phyloP scores from a whole-genome alignment of 495 filamentous ascomycete genomes.

The Aspergillus campestris region DNA sequence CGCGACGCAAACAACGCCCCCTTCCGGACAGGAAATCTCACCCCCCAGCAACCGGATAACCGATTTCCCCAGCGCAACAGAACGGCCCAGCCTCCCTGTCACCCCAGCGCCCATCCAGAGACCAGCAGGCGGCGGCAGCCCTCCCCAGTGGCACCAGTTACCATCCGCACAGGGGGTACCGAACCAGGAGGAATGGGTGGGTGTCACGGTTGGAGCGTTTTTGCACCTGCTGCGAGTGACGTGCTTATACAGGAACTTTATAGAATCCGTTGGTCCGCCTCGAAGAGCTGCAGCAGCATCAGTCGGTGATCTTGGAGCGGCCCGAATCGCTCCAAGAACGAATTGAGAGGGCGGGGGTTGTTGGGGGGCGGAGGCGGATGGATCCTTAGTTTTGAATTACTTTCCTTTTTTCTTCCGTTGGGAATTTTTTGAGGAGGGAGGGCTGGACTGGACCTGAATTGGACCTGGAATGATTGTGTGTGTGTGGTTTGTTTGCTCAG shows the following conservation, averaged over 20 bases:
- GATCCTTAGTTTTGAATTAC: slow-evolving; percentile 2
- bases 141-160: slow-evolving; percentile 42
- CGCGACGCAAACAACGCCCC: not conserved
- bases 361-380: not conserved
- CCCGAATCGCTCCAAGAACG: slow-evolving; percentile 14
- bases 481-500: no score
- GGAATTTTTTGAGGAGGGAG: no score
- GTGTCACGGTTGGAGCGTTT: slow-evolving; percentile 52
- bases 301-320: slow-evolving; percentile 48
- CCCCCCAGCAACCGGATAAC: slow-evolving; percentile 57
- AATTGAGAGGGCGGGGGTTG: not conserved
- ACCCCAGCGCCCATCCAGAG: slow-evolving; percentile 72
- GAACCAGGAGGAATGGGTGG: slow-evolving; percentile 81
- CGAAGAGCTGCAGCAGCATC: slow-evolving; percentile 56
- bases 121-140: slow-evolving; percentile 43
- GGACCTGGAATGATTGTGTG: no score
- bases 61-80: slow-evolving; percentile 76
- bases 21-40: slow-evolving; percentile 3
- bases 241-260: slow-evolving; percentile 53
- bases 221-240: slow-evolving; percentile 42
- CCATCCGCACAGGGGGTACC: slow-evolving; percentile 74
- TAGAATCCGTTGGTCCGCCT: slow-evolving; percentile 64
- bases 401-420: not conserved
- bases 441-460: no score
- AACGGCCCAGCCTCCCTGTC: slow-evolving; percentile 83